A percentile compares a stretch with the other conserved stretches of the same genome.
These are phyloP conservation scores for Sporothrix brasiliensis DNA, from an alignment of 2,329 filamentous ascomycete genomes.

Conservation along the genomic window DNA sequence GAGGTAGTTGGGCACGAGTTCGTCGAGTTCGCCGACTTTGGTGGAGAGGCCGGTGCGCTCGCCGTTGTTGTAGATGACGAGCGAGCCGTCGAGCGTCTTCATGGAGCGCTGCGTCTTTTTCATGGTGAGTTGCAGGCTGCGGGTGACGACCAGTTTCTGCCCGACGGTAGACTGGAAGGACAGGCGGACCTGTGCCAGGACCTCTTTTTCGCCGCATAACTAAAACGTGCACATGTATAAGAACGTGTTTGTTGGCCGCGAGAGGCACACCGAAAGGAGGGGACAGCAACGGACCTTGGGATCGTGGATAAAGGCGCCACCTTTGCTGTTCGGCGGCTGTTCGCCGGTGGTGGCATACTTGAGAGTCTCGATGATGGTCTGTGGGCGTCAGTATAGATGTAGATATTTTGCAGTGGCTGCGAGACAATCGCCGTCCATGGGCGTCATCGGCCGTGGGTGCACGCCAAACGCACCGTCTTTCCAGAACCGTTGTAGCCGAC, in stretches of 20 bases:
- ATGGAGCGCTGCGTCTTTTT: conserved; percentile 76
- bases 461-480: conserved; percentile 64
- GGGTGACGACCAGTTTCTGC: conserved; percentile 77
- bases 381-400: not conserved
- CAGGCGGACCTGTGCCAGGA: conserved; percentile 88
- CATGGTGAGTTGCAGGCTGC: conserved; percentile 82
- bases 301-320: conserved; percentile 94
- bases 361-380: conserved; percentile 94
- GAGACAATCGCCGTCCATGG: not conserved
- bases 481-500: conserved; percentile 97
- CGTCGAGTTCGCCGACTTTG: conserved; percentile 77
- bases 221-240: conserved; percentile 39
- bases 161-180: conserved; percentile 80
- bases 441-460: too few species aligned
- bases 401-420: not conserved
- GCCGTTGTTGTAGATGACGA: conserved; percentile 76
- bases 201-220: conserved; percentile 82
- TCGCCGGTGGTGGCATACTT: conserved; percentile 97
- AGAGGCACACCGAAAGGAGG: not conserved
- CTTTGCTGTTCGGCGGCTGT: conserved; percentile 85
- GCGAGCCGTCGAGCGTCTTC: conserved; percentile 81
- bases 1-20: conserved; percentile 79
- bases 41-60: conserved; percentile 79
- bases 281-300: conserved; percentile 66
- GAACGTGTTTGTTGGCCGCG: not conserved